Percentiles rank a stretch among this genome's conserved stretches.
These are phyloP conservation scores for Candida arabinofermentans DNA, from an alignment of 805 yeast species.

Conservation along the genomic window DNA sequence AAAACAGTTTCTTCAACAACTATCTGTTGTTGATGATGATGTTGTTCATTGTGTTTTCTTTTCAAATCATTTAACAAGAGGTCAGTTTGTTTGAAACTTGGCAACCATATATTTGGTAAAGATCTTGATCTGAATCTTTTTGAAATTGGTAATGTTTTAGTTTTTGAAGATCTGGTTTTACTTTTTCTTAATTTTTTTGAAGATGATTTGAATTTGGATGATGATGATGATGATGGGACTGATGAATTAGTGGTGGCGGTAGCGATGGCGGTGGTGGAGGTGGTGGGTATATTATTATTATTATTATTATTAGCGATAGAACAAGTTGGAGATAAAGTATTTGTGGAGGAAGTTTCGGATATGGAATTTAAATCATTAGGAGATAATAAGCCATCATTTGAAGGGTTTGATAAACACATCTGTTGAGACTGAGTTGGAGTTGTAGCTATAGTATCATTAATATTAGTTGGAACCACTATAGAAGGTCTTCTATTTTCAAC, in stretches of 20 bases:
- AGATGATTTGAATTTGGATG: background rate
- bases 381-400: background rate
- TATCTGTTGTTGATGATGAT: slow-evolving; percentile 17
- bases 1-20: slow-evolving; percentile 22
- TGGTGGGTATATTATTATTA: too few species aligned
- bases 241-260: background rate
- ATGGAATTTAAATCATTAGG: slow-evolving; percentile 1
- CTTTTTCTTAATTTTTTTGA: background rate
- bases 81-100: slow-evolving; percentile 20
- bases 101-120: slow-evolving; percentile 31
- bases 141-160: slow-evolving; percentile 15
- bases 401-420: background rate
- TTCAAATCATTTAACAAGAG: slow-evolving; percentile 17
- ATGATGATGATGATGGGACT: background rate
- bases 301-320: too few species aligned
- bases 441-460: slow-evolving; percentile 15
- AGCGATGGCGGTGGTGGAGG: slow-evolving; percentile 3
- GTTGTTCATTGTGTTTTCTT: slow-evolving; percentile 4
- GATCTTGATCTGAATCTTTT: slow-evolving; percentile 32
- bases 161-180: slow-evolving; percentile 8
- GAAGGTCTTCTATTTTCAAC: slow-evolving; percentile 29
- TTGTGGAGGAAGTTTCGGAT: slow-evolving; percentile 8
- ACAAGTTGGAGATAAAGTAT: too few species aligned
- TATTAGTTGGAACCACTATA: slow-evolving; percentile 22
- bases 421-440: slow-evolving; percentile 4